These are phyloP conservation scores for Ogataea sp. DNA, from an alignment of 805 yeast species.

Conservation along the genomic window DNA sequence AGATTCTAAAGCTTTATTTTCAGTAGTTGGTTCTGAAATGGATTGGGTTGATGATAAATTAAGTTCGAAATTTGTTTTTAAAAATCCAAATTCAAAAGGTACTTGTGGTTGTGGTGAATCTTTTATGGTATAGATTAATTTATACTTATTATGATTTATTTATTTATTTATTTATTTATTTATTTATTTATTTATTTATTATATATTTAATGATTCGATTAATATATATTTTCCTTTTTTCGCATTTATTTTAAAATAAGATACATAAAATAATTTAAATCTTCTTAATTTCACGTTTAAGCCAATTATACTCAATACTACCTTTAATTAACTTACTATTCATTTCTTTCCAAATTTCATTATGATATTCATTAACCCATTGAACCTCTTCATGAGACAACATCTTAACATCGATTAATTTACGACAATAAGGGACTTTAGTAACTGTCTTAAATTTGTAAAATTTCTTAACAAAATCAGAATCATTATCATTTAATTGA, in stretches of 20 bases:
- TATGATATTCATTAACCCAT: conserved; percentile 45
- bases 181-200: background rate
- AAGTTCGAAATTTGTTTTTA: conserved; percentile 82
- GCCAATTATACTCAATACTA: conserved; percentile 38
- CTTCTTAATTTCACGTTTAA: conserved; percentile 37
- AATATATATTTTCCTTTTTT: conserved; percentile 25
- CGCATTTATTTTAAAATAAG: conserved; percentile 23
- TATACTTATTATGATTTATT: background rate
- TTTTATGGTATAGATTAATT: too few relatives aligned
- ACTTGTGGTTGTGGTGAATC: conserved; percentile 99
- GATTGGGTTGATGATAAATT: conserved; percentile 96
- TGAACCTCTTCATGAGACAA: conserved; percentile 37
- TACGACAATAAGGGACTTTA: conserved; percentile 47
- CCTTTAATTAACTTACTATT: conserved; percentile 28
- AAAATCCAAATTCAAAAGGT: conserved; percentile 94
- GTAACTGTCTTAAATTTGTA: conserved; percentile 50
- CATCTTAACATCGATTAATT: conserved; percentile 37
- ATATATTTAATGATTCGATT: background rate
- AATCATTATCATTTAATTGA: conserved; percentile 4
- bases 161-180: background rate
- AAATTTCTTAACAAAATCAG: conserved; percentile 33
- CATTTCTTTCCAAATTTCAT: conserved; percentile 36
- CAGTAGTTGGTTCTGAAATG: conserved; percentile 96
- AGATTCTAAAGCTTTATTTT: conserved; percentile 92
- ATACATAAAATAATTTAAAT: conserved; percentile 4